Percentiles rank a stretch among this genome's conserved stretches.
Conservation (phyloP, 805 yeast species). For the Yarrowia phangngaensis region DNA sequence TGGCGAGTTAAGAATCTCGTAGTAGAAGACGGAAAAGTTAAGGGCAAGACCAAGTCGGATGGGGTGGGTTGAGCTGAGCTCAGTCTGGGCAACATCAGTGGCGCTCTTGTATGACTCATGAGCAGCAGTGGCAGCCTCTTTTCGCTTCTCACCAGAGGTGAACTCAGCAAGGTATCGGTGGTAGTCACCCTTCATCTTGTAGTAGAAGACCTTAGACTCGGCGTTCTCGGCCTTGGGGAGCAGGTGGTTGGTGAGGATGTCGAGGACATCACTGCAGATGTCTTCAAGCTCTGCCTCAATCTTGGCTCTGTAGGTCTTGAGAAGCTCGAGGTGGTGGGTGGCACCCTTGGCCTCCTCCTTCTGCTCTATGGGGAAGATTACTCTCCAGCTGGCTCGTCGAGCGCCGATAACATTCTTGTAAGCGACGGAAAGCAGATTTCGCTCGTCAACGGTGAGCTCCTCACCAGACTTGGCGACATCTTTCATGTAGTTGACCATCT, state of each 20-base stretch:
- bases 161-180: constrained; percentile 98
- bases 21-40: constrained; percentile 96
- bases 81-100: constrained; percentile 93
- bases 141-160: constrained; percentile 85
- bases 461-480: constrained; percentile 94
- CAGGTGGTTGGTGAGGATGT: constrained; percentile 82
- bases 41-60: constrained; percentile 96
- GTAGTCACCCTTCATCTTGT: constrained; percentile 99
- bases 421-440: constrained; percentile 94
- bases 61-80: constrained; percentile 97
- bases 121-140: constrained; percentile 86
- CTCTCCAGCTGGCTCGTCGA: constrained; percentile 99
- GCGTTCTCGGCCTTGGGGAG: constrained; percentile 94
- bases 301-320: constrained; percentile 91
- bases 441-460: constrained; percentile 95
- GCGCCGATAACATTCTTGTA: constrained; percentile 98
- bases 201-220: constrained; percentile 96
- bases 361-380: constrained; percentile 95
- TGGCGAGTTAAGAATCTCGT: constrained; percentile 96
- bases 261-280: constrained; percentile 89
- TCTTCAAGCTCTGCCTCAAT: constrained; percentile 88
- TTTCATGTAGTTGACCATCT: constrained; percentile 98
- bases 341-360: constrained; percentile 96
- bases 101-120: constrained; percentile 94
- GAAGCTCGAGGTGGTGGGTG: constrained; percentile 81